A percentile compares a stretch with the other conserved stretches of the same genome.
phyloP scores from a whole-genome alignment of 1,284 basidiomycete genomes.

The Malassezia caprae region DNA sequence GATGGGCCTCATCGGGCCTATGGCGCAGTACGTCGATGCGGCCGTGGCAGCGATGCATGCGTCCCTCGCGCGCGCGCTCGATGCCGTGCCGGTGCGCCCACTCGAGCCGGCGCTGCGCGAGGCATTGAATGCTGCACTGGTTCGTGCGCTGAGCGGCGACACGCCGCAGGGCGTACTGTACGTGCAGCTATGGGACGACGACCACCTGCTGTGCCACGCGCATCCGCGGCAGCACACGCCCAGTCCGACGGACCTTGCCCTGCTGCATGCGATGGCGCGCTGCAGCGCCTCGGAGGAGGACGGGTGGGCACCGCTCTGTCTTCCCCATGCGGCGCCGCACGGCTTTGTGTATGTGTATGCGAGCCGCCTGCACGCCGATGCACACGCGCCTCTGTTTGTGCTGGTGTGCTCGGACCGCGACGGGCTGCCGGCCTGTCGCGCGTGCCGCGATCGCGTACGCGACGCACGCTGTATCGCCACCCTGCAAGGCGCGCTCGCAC shows the following conservation, averaged over 20 bases:
- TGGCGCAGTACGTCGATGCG: constrained; percentile 29
- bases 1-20: constrained; percentile 69
- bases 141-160: neutral
- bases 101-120: constrained; percentile 55
- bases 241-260: constrained; percentile 58
- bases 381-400: constrained; percentile 26
- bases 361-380: constrained; percentile 55
- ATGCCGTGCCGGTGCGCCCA: constrained; percentile 66
- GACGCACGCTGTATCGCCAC: neutral
- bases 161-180: constrained; percentile 67
- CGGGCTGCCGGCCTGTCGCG: constrained; percentile 20
- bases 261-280: constrained; percentile 53
- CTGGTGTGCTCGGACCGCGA: constrained; percentile 39
- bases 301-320: constrained; percentile 86
- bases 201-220: constrained; percentile 73
- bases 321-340: constrained; percentile 83
- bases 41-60: constrained; percentile 28
- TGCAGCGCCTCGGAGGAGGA: constrained; percentile 56
- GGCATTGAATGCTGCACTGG: neutral
- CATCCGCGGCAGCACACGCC: constrained; percentile 86
- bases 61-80: constrained; percentile 48
- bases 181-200: constrained; percentile 68
- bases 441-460: constrained; percentile 14
- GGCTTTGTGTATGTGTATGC: constrained; percentile 90
- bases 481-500: neutral